These are phyloP conservation scores for Monilinia vaccinii-corymbosi DNA, from an alignment of 2,329 filamentous ascomycete species.

Conservation along the genomic window DNA sequence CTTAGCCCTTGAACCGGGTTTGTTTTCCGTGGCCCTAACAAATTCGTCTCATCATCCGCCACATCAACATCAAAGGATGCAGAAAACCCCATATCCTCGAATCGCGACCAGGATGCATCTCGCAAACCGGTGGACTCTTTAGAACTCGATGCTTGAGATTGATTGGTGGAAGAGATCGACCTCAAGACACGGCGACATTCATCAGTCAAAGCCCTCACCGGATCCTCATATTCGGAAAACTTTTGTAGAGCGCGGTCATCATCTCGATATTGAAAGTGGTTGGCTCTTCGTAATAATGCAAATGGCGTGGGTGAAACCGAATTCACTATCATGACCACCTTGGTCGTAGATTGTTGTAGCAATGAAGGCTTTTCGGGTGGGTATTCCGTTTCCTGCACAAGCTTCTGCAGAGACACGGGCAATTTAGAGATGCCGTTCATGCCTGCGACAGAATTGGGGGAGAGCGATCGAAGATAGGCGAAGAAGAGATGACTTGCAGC, in stretches of 20 bases:
- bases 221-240: slow-evolving; percentile 84
- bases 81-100: slow-evolving; percentile 89
- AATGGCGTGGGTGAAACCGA: slow-evolving; percentile 92
- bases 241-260: slow-evolving; percentile 75
- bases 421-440: slow-evolving; percentile 74
- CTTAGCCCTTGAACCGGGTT: slow-evolving; percentile 45
- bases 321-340: slow-evolving; percentile 95
- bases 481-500: slow-evolving; percentile 97
- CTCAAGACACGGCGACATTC: slow-evolving; percentile 87
- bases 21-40: slow-evolving; percentile 22
- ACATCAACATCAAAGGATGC: slow-evolving; percentile 64
- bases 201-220: slow-evolving; percentile 77
- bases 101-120: slow-evolving; percentile 92
- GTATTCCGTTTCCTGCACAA: slow-evolving; percentile 89
- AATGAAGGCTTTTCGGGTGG: slow-evolving; percentile 71
- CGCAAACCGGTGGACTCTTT: slow-evolving; percentile 64
- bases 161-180: slow-evolving; percentile 80
- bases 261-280: slow-evolving; percentile 91
- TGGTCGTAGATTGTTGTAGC: slow-evolving; percentile 72
- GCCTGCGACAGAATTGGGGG: slow-evolving; percentile 63
- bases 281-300: slow-evolving; percentile 77
- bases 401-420: slow-evolving; percentile 81
- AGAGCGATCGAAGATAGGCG: slow-evolving; percentile 83
- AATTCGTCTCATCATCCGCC: slow-evolving; percentile 38
- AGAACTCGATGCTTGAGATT: slow-evolving; percentile 64